phyloP scores from a whole-genome alignment of 495 filamentous ascomycete genomes.

The Neurospora tetraspora region DNA sequence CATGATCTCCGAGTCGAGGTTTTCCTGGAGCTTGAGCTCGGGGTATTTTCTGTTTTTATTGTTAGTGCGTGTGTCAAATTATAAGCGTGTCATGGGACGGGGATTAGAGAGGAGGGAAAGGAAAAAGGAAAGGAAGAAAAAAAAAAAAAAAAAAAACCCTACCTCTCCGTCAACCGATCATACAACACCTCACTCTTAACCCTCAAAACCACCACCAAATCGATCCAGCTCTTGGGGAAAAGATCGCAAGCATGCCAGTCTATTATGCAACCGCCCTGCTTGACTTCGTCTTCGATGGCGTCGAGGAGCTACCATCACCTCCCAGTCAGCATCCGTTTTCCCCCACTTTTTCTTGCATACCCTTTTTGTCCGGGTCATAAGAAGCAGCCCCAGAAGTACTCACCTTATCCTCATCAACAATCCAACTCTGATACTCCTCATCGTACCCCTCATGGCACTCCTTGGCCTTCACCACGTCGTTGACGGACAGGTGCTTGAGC shows the following conservation, averaged over 20 bases:
- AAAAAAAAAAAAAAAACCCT: constrained; percentile 7
- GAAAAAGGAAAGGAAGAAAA: background rate
- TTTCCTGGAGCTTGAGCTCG: constrained; percentile 86
- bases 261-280: constrained; percentile 77
- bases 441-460: constrained; percentile 78
- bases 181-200: constrained; percentile 65
- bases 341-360: too few relatives aligned
- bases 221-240: constrained; percentile 89
- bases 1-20: constrained; percentile 96
- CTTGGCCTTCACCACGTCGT: constrained; percentile 77
- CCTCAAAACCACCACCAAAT: constrained; percentile 86
- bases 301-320: constrained; percentile 58
- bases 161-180: constrained; percentile 71
- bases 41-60: constrained; percentile 51
- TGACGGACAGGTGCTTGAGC: constrained; percentile 77
- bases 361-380: too few relatives aligned
- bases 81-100: background rate
- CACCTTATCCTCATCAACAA: constrained; percentile 96
- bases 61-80: background rate
- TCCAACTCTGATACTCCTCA: constrained; percentile 75
- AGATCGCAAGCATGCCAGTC: constrained; percentile 98
- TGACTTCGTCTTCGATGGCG: constrained; percentile 72
- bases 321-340: background rate
- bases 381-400: background rate
- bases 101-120: background rate